Evolutionary conservation across 1,139 yeast genomes (phyloP).

Genomic region (Suhomyces bokatorum): DNA sequence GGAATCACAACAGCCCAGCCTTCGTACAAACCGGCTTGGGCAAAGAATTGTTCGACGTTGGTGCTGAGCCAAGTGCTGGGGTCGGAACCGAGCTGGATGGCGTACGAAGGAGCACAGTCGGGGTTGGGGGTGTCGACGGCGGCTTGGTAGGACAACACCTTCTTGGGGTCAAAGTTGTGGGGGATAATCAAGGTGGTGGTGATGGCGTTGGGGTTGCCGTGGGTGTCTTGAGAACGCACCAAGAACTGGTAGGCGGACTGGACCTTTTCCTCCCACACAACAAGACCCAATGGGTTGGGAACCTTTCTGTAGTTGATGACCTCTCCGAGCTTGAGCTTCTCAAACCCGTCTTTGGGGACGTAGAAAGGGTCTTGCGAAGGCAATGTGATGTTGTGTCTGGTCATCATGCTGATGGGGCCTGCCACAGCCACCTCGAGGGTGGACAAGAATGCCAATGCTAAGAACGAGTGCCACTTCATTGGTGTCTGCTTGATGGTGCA

Average conservation of each 20-base stretch:
- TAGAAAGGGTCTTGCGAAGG: constrained; percentile 29
- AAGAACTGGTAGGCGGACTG: constrained; percentile 33
- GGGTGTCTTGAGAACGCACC: constrained; percentile 35
- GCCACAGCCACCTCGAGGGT: background rate
- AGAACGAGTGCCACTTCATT: constrained; percentile 2
- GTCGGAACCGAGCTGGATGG: constrained; percentile 24
- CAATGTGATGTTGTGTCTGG: background rate
- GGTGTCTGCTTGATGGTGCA: background rate
- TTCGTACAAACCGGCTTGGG: constrained; percentile 19
- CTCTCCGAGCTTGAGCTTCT: constrained; percentile 25
- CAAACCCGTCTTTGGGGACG: constrained; percentile 27
- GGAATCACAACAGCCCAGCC: constrained; percentile 37
- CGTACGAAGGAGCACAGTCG: constrained; percentile 37
- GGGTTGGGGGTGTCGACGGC: constrained; percentile 33
- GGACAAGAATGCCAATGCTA: background rate
- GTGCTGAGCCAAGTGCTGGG: constrained; percentile 5
- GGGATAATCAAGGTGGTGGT: constrained; percentile 36
- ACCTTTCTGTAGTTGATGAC: constrained; percentile 26
- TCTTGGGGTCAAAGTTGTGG: constrained; percentile 28
- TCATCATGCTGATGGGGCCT: background rate
- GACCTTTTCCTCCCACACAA: constrained; percentile 16
- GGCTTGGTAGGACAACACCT: constrained; percentile 34
- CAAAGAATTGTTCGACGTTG: constrained; percentile 12
- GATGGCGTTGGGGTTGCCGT: constrained; percentile 33
- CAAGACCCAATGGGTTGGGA: background rate